These are phyloP conservation scores for Tuber microsphaerosporum DNA, from an alignment of 495 filamentous ascomycete species.

Conservation along the genomic window DNA sequence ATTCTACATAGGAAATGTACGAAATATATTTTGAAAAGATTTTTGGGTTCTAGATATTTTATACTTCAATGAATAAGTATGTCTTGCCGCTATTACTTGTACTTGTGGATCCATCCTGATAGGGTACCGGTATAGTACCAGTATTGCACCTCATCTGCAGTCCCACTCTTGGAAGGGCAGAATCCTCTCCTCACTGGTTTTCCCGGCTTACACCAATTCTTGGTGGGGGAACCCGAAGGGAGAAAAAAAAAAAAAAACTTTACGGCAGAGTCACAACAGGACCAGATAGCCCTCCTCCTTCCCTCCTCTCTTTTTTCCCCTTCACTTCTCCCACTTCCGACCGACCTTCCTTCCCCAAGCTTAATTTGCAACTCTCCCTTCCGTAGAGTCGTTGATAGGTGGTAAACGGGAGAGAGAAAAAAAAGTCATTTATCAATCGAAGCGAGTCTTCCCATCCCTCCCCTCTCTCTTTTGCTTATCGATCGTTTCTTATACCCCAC, in stretches of 20 bases:
- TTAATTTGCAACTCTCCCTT: not conserved
- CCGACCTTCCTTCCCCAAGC: not conserved
- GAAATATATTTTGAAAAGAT: not conserved
- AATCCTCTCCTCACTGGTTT: not conserved
- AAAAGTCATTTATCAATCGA: not conserved
- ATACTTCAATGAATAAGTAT: not conserved
- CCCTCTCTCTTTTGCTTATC: not conserved
- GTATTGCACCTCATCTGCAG: not conserved
- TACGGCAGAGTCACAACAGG: conserved; percentile 1
- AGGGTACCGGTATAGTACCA: not conserved
- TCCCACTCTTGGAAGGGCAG: not conserved
- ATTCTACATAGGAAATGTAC: not conserved
- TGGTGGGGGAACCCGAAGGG: not conserved
- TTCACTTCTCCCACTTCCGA: conserved; percentile 16
- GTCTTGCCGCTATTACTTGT: not conserved
- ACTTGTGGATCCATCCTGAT: not conserved
- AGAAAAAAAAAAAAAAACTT: not conserved
- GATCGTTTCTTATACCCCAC: not conserved
- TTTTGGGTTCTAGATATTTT: not conserved
- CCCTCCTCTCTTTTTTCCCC: conserved; percentile 9
- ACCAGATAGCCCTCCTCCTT: not conserved
- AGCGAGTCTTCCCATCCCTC: not conserved
- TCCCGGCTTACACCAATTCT: not conserved
- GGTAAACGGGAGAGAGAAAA: not conserved
- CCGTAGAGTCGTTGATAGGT: not conserved